These are phyloP conservation scores for Scheffersomyces insectosa DNA, from an alignment of 1,139 yeast species.

Conservation along the genomic window DNA sequence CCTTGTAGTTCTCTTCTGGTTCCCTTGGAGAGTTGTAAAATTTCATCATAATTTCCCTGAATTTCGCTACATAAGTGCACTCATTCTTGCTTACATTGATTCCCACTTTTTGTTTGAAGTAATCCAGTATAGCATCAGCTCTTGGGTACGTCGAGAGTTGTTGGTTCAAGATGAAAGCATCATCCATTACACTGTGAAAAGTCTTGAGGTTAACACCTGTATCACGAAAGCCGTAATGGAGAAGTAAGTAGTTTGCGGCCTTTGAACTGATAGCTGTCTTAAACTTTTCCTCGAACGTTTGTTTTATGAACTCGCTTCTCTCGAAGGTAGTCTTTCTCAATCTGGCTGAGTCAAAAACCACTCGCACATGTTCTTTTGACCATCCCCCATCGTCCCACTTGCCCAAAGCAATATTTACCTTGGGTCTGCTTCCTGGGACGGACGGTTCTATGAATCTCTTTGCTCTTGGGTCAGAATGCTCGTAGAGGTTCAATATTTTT, in stretches of 20 bases:
- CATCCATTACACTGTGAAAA: constrained; percentile 14
- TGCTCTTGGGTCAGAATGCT: neutral
- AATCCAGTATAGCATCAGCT: constrained; percentile 6
- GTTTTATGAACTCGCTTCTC: constrained; percentile 3
- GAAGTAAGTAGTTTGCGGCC: constrained; percentile 15
- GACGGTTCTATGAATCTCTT: neutral
- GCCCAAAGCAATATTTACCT: neutral
- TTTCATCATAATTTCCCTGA: constrained; percentile 16
- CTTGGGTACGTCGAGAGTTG: constrained; percentile 7
- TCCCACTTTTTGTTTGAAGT: constrained; percentile 5
- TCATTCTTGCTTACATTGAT: constrained; percentile 7
- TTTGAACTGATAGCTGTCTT: constrained; percentile 9
- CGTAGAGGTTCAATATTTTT: constrained; percentile 14
- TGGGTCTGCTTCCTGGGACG: neutral
- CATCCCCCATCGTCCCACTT: constrained; percentile 7
- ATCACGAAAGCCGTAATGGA: constrained; percentile 19
- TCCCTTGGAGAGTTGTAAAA: constrained; percentile 17
- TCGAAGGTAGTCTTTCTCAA: constrained; percentile 1
- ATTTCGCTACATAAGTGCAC: constrained; percentile 3
- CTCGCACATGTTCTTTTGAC: constrained; percentile 10
- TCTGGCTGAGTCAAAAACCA: constrained; percentile 7
- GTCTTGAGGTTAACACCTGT: constrained; percentile 8
- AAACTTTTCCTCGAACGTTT: constrained; percentile 6
- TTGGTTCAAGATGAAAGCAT: constrained; percentile 10
- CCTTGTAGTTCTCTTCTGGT: constrained; percentile 16